Evolutionary conservation across 2,329 filamentous ascomycete genomes (phyloP).

Genomic region (Alternaria brassicicola): DNA sequence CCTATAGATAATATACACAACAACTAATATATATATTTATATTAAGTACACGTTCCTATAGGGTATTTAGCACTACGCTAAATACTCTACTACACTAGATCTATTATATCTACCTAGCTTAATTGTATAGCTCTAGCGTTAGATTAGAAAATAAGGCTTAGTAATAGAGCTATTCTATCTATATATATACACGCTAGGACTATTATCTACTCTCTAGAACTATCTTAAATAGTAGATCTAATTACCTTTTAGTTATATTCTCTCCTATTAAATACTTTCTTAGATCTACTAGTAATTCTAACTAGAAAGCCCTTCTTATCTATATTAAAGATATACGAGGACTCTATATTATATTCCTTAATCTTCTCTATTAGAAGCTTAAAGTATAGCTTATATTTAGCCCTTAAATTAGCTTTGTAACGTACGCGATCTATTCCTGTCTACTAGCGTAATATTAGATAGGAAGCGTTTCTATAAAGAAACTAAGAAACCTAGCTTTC

Average conservation of each 20-base stretch:
- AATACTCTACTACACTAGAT: no score
- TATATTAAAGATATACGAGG: slow-evolving; percentile 17
- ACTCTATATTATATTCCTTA: slow-evolving; percentile 7
- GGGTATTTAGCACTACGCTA: no score
- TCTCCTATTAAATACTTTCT: slow-evolving; percentile 13
- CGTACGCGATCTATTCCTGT: slow-evolving; percentile 2
- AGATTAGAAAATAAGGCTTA: no score
- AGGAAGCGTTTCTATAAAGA: not conserved
- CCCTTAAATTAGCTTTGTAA: slow-evolving; percentile 5
- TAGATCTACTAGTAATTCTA: slow-evolving; percentile 3
- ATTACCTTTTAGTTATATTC: not conserved
- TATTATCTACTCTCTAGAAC: no score
- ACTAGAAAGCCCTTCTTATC: slow-evolving; percentile 15
- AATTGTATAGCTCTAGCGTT: no score
- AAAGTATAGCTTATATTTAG: slow-evolving; percentile 14
- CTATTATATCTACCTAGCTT: no score
- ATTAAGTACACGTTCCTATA: no score
- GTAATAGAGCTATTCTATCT: no score
- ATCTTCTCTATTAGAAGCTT: slow-evolving; percentile 14
- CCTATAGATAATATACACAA: no score
- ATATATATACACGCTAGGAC: no score
- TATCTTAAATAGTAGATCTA: no score
- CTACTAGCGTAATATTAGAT: not conserved
- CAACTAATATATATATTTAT: no score
- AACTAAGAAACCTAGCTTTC: not conserved